Percentiles rank a stretch among this genome's conserved stretches.
Conservation (phyloP, 148 eudicot species). For the Spergularia bocconei region DNA sequence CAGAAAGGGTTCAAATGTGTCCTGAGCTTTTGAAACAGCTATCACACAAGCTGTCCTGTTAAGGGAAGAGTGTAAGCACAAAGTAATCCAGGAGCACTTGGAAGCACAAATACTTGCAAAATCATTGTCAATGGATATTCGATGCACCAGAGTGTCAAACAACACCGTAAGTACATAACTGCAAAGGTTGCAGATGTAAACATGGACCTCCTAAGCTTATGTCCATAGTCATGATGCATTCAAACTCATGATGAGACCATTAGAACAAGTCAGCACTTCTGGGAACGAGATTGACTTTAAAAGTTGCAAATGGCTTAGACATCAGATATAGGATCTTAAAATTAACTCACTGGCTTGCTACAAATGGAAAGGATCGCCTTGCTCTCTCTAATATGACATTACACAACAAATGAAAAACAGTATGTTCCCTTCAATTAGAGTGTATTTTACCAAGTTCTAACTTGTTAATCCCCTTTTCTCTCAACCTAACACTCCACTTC, state of each 20-base stretch:
- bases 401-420: background rate
- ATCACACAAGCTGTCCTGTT: constrained; percentile 95
- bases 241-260: background rate
- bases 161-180: background rate
- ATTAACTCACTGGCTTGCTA: background rate
- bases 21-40: constrained; percentile 98
- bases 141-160: background rate
- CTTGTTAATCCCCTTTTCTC: no score
- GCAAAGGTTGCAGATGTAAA: background rate
- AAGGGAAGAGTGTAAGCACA: constrained; percentile 7
- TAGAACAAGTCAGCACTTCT: background rate
- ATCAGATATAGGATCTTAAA: constrained; percentile 1
- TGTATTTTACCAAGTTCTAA: no score
- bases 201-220: background rate
- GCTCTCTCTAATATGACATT: background rate
- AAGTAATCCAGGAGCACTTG: background rate
- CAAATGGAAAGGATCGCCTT: background rate
- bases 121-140: constrained; percentile 4
- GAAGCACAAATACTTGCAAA: background rate
- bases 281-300: background rate
- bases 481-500: no score
- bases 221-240: background rate
- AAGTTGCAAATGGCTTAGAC: background rate
- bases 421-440: no score
- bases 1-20: constrained; percentile 95